These are phyloP conservation scores for Aspergillus persii DNA, from an alignment of 2,329 filamentous ascomycete genomes.

Conservation along the genomic window DNA sequence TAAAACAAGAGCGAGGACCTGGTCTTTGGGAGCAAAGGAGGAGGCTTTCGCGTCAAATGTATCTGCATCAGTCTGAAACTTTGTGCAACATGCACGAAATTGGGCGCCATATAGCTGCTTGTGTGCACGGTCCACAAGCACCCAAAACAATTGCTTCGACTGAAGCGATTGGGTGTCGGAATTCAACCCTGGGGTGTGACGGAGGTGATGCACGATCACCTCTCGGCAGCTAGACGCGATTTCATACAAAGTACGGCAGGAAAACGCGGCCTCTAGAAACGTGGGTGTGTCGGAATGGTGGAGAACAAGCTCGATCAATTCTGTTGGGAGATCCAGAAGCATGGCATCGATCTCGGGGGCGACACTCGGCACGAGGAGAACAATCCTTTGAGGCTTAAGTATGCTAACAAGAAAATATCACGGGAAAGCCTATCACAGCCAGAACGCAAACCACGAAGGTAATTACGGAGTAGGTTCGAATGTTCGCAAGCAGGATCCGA, in stretches of 20 bases:
- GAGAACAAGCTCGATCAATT: constrained; percentile 41
- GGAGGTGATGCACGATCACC: constrained; percentile 37
- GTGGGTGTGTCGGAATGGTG: constrained; percentile 31
- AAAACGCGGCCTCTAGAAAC: constrained; percentile 38
- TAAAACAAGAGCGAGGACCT: constrained; percentile 28
- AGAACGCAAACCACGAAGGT: background rate
- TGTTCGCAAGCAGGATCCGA: too few relatives aligned
- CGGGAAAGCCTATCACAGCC: background rate
- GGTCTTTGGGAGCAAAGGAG: constrained; percentile 20
- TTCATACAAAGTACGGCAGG: constrained; percentile 35
- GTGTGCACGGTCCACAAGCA: constrained; percentile 31
- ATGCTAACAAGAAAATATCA: background rate
- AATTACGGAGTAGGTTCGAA: too few relatives aligned
- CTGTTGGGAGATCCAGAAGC: constrained; percentile 38
- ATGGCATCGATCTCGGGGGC: constrained; percentile 15
- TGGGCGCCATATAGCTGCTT: constrained; percentile 37
- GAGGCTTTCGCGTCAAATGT: constrained; percentile 36
- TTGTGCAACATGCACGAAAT: constrained; percentile 30
- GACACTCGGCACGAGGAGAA: background rate
- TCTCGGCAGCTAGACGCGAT: constrained; percentile 36
- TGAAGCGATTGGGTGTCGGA: constrained; percentile 15
- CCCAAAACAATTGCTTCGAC: constrained; percentile 30
- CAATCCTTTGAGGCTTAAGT: background rate
- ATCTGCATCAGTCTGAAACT: constrained; percentile 25
- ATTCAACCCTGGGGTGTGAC: constrained; percentile 32